Evolutionary conservation across 805 yeast species (phyloP), one percentile per base, ranked within the genome.

Genomic region (Sungouiella blattae): DNA sequence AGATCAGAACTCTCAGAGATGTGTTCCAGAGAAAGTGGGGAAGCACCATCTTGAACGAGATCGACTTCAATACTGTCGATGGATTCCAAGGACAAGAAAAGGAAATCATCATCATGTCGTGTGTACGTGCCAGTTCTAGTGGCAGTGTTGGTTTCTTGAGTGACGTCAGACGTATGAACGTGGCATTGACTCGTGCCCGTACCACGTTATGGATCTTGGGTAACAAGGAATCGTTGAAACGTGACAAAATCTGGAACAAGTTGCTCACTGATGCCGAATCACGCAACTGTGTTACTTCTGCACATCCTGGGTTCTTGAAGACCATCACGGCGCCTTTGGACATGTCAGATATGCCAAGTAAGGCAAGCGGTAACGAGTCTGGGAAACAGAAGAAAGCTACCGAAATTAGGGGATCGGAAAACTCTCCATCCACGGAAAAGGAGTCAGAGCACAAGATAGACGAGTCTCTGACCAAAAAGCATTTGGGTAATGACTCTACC

Each of bases 51-150:
- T 57, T 73, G 13, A 70, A 75, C 20, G 80, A 76, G 35, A 78
- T 94, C 32, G 95, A 86, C 53, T 88, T 93, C 62, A 88, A 89
- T 53, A 87, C 99, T 0, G 88, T 93, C 41, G 99, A 93, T 71
- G 98, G 98, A 1, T 93, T 89, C 57, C 99, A 88, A 65, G 97
- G 96, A 44, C 98, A 93, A 60, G 99, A 93, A 55, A 93, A 91
- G 58, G 97, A 91, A 44, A 78, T 93, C 30, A 87, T 93, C 43
- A 76, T 93, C 32, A 82, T 93, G 70, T 88, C 98, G 0, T 91
- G 98, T 76, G 99, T 93, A 4, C 76, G 98, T 50, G 96, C 98
- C 0, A 68, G 72, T 41, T 83, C 79, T 31, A 67, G 74, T 11
- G 75, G 71, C 6, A 64, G 72, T 16, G 87, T 91, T 40, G 98